Conservation (phyloP, 2,329 filamentous ascomycete genomes). For the Diaporthe vaccinii region DNA sequence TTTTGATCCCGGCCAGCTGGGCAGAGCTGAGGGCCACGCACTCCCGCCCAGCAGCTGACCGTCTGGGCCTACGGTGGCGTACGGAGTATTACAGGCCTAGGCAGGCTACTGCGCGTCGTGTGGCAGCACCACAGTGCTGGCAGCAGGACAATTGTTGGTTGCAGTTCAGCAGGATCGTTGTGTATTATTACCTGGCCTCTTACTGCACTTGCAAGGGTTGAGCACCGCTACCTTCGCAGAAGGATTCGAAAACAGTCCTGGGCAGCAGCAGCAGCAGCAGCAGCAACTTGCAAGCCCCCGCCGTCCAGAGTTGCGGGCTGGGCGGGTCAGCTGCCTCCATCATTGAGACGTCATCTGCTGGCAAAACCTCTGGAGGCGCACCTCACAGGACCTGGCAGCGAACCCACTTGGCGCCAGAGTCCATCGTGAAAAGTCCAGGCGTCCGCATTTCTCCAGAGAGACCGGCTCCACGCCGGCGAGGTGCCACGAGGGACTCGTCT, state of each 20-base stretch:
- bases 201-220: slow-evolving; percentile 12
- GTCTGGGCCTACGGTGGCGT: not conserved
- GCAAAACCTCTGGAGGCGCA: not conserved
- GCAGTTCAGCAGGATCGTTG: slow-evolving; percentile 1
- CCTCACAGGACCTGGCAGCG: slow-evolving; percentile 23
- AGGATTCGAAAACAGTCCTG: not conserved
- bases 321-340: slow-evolving; percentile 34
- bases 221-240: not conserved
- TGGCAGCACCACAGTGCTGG: slow-evolving; percentile 4
- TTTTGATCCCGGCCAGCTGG: slow-evolving; percentile 31
- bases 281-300: too few relatives aligned
- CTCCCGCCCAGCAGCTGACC: slow-evolving; percentile 23
- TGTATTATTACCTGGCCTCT: not conserved
- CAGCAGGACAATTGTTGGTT: slow-evolving; percentile 15
- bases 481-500: slow-evolving; percentile 13
- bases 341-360: slow-evolving; percentile 30
- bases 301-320: slow-evolving; percentile 13
- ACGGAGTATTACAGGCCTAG: not conserved
- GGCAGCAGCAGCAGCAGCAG: not conserved
- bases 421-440: slow-evolving; percentile 7
- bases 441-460: slow-evolving; percentile 4
- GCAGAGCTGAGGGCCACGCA: slow-evolving; percentile 37
- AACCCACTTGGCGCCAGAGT: slow-evolving; percentile 16
- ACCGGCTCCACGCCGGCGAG: not conserved
- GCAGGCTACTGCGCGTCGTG: not conserved